A percentile compares a stretch with the other conserved stretches of the same genome.
Evolutionary conservation across 2,329 filamentous ascomycete species (phyloP).

Genomic region (Neopestalotiopsis rosae): DNA sequence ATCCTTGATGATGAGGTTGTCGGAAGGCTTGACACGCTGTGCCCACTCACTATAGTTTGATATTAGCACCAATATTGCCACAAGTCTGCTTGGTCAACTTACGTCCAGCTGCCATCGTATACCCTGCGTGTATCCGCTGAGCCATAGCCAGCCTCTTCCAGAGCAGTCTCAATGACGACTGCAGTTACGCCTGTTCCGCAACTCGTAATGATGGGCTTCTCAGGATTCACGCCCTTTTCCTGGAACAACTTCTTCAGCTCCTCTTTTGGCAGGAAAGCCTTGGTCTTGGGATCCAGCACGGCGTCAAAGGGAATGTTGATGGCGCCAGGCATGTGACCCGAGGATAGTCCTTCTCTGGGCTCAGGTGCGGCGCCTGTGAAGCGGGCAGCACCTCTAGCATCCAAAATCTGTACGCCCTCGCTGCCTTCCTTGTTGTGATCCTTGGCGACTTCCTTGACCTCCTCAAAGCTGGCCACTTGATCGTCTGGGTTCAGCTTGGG

Average conservation of each 20-base stretch:
- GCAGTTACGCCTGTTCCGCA: slow-evolving; percentile 97
- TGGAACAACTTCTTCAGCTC: slow-evolving; percentile 79
- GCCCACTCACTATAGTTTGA: slow-evolving; percentile 64
- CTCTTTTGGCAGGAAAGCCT: slow-evolving; percentile 75
- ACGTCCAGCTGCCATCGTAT: slow-evolving; percentile 99
- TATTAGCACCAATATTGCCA: slow-evolving; percentile 24
- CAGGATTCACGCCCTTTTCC: slow-evolving; percentile 78
- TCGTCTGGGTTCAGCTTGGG: slow-evolving; percentile 59
- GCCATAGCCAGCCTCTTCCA: slow-evolving; percentile 79
- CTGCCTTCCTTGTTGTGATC: slow-evolving; percentile 83
- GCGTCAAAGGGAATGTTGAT: slow-evolving; percentile 81
- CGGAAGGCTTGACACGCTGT: slow-evolving; percentile 65
- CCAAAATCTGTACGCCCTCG: slow-evolving; percentile 85
- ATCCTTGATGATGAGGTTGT: slow-evolving; percentile 66
- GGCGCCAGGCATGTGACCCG: slow-evolving; percentile 90
- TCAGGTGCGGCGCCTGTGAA: slow-evolving; percentile 86
- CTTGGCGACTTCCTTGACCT: slow-evolving; percentile 77
- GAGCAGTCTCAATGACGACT: slow-evolving; percentile 84
- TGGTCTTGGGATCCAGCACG: slow-evolving; percentile 82
- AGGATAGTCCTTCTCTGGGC: slow-evolving; percentile 82
- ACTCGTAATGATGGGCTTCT: slow-evolving; percentile 81
- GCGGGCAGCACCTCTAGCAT: slow-evolving; percentile 80
- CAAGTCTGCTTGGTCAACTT: slow-evolving; percentile 50
- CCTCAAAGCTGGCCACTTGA: slow-evolving; percentile 80
- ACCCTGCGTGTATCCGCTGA: slow-evolving; percentile 71